These are phyloP conservation scores for Emydomyces testavorans DNA, from an alignment of 2,329 filamentous ascomycete species.

Conservation along the genomic window DNA sequence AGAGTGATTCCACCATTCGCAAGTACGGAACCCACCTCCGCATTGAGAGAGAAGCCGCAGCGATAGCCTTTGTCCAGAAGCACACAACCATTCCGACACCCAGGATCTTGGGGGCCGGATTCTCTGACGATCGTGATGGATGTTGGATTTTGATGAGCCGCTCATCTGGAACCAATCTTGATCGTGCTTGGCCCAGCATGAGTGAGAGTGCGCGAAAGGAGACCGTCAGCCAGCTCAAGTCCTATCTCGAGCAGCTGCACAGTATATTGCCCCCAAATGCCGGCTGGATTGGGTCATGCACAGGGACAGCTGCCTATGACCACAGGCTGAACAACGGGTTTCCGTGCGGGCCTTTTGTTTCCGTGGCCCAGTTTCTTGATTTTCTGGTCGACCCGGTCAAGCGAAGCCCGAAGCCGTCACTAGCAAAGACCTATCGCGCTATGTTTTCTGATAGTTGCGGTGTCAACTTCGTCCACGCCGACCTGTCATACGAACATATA, in stretches of 20 bases:
- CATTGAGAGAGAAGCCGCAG: background rate
- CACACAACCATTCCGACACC: slow-evolving; percentile 4
- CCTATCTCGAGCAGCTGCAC: slow-evolving; percentile 1
- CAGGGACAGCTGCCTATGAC: no score
- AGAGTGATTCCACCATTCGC: slow-evolving; percentile 3
- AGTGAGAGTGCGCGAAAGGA: background rate
- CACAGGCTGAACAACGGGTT: no score
- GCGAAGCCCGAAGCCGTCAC: no score
- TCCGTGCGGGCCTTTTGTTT: no score
- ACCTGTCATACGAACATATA: no score
- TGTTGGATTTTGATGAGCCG: slow-evolving; percentile 3
- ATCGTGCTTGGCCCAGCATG: background rate
- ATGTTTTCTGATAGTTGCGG: no score
- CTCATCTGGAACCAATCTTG: background rate
- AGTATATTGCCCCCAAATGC: background rate
- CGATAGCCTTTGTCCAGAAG: slow-evolving; percentile 1
- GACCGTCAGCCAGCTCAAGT: background rate
- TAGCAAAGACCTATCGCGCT: no score
- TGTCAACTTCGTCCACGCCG: no score
- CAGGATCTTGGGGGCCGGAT: background rate
- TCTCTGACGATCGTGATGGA: background rate
- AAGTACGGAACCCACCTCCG: background rate
- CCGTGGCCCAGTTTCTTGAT: no score
- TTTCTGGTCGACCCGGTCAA: no score
- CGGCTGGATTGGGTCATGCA: slow-evolving; percentile 1